Base-by-base conservation (phyloP, 75 land plant genomes). In the Azolla pinnata region DNA sequence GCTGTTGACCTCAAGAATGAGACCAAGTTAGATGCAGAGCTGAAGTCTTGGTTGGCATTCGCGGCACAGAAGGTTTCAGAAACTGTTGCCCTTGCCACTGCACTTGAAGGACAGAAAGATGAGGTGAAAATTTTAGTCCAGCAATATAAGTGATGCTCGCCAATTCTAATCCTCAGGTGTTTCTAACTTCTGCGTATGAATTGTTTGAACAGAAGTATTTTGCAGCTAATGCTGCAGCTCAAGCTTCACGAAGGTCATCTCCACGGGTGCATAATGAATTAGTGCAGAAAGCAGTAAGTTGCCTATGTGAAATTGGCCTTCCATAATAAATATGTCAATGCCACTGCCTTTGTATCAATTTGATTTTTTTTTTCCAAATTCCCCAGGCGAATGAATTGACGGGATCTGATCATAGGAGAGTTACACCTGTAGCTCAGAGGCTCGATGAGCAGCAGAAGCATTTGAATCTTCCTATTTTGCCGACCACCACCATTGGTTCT, bases 231-330 rank as follows among this genome's bases (percentile, higher is more conserved):
- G 82, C 89, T 21, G 76, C 80, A 48, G 91, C 88, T 53, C 84
- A 75, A 53, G 79, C 77, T 56, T 87, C 91, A 40, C 71, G 91
- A 46, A 85, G 70, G 63, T 68, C 84, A 4, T 87, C 91, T 47
- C 84, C 91, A 0, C 75, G 91, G 46, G 91, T 87, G 26, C 88
- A 62, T 56, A 81, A 87, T 67, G 70, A 72, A 23, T 74, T 70
- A 35, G 91, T 87, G 38, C 79, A 81, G 59, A 76, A 87, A 64
- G 82, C 88, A 72, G 92, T 87, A 78, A 76, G 91, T 68, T 20
- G 42, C 14, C 0, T 4, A 29, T 10, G 5, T 35, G n/a, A 2
- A 30, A 21, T n/a, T n/a, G n/a, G n/a, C n/a, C n/a, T n/a, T n/a
- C n/a, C n/a, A n/a, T n/a, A n/a, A n/a, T n/a, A n/a, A n/a, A n/a